These are phyloP conservation scores for Aspergillus nidulans DNA, from an alignment of 495 filamentous ascomycete species.

Conservation along the genomic window DNA sequence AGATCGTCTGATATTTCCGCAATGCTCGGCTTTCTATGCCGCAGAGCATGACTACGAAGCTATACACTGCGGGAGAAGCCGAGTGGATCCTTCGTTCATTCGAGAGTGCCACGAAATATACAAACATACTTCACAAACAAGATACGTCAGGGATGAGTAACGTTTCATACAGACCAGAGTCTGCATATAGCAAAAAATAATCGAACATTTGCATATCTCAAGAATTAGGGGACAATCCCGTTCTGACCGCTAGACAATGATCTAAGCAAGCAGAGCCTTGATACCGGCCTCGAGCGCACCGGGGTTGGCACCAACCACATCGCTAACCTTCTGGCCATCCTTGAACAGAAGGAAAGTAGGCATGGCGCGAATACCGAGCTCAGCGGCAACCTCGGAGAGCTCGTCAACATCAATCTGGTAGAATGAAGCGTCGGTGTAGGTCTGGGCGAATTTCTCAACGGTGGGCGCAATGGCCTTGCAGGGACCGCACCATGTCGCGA, in stretches of 20 bases:
- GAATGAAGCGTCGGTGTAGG: slow-evolving; percentile 59
- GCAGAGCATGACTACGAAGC: no score
- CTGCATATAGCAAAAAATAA: no score
- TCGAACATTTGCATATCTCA: no score
- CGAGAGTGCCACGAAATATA: no score
- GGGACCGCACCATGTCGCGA: slow-evolving; percentile 73
- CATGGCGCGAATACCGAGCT: slow-evolving; percentile 89
- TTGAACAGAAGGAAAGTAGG: slow-evolving; percentile 89
- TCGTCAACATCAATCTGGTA: slow-evolving; percentile 93
- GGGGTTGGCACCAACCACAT: slow-evolving; percentile 81
- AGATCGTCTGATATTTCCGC: no score
- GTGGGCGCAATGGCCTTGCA: slow-evolving; percentile 85
- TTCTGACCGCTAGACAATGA: not conserved
- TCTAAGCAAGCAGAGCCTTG: slow-evolving; percentile 21
- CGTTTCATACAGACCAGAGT: no score
- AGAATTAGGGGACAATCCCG: no score
- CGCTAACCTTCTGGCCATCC: slow-evolving; percentile 61
- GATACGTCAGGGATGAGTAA: no score
- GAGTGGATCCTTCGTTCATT: no score
- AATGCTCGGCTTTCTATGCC: no score
- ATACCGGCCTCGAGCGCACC: slow-evolving; percentile 55
- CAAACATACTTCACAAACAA: no score
- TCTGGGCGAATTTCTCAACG: slow-evolving; percentile 59
- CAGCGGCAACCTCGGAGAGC: slow-evolving; percentile 66
- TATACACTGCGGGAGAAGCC: no score